A percentile compares a stretch with the other conserved stretches of the same genome.
These are phyloP conservation scores for Thermomyces lanuginosus DNA, from an alignment of 2,329 filamentous ascomycete genomes.

Conservation along the genomic window DNA sequence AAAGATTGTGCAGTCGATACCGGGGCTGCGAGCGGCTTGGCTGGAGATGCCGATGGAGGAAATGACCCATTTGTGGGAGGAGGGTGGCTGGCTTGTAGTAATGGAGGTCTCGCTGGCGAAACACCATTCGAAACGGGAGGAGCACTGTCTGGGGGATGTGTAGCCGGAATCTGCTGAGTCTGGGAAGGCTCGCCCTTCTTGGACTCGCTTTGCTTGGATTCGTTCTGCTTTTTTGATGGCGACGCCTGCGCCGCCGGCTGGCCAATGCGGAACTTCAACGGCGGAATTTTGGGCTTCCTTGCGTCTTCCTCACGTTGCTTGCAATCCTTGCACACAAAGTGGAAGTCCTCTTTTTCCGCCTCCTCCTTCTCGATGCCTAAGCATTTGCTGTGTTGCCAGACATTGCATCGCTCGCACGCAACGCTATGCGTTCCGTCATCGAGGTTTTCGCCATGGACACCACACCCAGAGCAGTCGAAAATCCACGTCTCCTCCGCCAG, in stretches of 20 bases:
- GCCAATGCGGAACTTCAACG: constrained; percentile 42
- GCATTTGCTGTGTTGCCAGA: constrained; percentile 95
- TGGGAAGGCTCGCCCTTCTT: constrained; percentile 9
- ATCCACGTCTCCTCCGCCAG: constrained; percentile 71
- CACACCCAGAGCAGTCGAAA: constrained; percentile 82
- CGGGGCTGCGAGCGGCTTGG: constrained; percentile 15
- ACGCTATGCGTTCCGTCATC: constrained; percentile 91
- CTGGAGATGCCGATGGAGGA: constrained; percentile 18
- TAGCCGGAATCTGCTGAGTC: constrained; percentile 1
- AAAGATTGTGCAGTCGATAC: constrained; percentile 12
- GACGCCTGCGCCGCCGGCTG: constrained; percentile 33
- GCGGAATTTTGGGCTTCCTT: constrained; percentile 45
- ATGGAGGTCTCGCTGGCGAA: constrained; percentile 13
- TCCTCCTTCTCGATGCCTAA: constrained; percentile 62
- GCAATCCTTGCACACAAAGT: constrained; percentile 71
- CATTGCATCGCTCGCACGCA: constrained; percentile 80
- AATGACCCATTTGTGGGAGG: constrained; percentile 9
- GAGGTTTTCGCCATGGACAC: constrained; percentile 68
- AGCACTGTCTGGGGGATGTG: neutral
- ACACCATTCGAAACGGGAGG: constrained; percentile 2
- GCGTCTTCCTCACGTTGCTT: constrained; percentile 48
- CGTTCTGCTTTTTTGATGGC: constrained; percentile 9
- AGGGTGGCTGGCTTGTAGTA: constrained; percentile 10
- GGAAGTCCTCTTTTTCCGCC: constrained; percentile 72
- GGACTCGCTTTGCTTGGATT: constrained; percentile 12